Percentiles rank a stretch among this genome's conserved stretches.
Conservation (phyloP, 2,329 filamentous ascomycete species). For the Talaromyces atroroseus region DNA sequence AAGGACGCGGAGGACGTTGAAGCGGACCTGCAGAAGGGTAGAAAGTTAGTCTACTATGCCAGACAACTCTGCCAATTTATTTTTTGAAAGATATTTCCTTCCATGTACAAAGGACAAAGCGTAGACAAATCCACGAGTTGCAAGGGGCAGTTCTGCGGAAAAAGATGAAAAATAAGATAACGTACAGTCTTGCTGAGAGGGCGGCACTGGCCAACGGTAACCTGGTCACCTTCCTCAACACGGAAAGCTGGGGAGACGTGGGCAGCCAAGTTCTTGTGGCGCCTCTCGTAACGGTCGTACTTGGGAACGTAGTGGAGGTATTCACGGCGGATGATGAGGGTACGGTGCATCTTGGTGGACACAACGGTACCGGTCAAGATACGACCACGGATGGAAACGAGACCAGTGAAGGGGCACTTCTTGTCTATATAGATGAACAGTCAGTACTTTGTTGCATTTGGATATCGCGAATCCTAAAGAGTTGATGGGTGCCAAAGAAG, state of each 20-base stretch:
- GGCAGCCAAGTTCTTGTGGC: conserved; percentile 99
- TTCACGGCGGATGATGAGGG: conserved; percentile 97
- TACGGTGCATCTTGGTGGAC: conserved; percentile 99
- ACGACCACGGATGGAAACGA: conserved; percentile 99
- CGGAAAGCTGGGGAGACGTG: conserved; percentile 99
- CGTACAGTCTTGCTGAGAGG: conserved; percentile 99
- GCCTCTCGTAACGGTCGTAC: conserved; percentile 99
- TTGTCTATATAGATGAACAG: conserved; percentile 63
- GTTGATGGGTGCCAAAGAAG: not conserved
- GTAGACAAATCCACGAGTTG: not conserved
- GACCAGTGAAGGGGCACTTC: conserved; percentile 99
- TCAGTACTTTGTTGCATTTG: conserved; percentile 20
- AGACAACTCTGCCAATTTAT: not conserved
- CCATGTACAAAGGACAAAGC: not conserved
- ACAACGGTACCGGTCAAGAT: conserved; percentile 99
- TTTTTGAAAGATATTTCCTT: not conserved
- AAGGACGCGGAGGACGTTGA: conserved; percentile 99
- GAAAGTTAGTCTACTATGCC: not conserved
- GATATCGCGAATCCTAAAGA: not conserved
- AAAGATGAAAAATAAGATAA: conserved; percentile 27
- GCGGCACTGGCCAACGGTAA: conserved; percentile 98
- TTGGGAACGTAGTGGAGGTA: conserved; percentile 99
- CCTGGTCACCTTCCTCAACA: conserved; percentile 99
- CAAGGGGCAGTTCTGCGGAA: not conserved
- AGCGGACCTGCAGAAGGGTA: conserved; percentile 66